phyloP scores from a whole-genome alignment of 805 yeast species.

The Candida sonorensis region DNA sequence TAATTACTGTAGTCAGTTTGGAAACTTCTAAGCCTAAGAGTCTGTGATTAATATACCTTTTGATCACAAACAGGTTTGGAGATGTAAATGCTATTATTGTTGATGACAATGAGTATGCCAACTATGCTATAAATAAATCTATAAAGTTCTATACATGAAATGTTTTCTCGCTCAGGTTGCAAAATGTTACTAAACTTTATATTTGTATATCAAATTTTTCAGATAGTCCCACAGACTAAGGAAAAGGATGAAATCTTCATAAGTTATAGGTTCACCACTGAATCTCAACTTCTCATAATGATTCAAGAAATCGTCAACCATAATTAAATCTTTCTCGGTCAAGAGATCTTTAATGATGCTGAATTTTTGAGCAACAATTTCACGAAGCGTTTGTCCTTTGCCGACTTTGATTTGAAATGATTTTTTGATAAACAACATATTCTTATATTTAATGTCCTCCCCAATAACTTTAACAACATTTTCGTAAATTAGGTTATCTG shows the following conservation, averaged over 20 bases:
- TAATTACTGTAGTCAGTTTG: too few relatives aligned
- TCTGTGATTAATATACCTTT: too few relatives aligned
- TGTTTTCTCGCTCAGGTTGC: too few relatives aligned
- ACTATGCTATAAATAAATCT: too few relatives aligned
- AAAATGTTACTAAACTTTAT: slow-evolving; percentile 6
- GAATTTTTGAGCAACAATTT: slow-evolving; percentile 26
- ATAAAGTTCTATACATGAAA: too few relatives aligned
- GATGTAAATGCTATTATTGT: too few relatives aligned
- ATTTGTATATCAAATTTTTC: slow-evolving; percentile 9
- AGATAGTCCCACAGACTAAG: slow-evolving; percentile 36
- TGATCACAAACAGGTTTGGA: too few relatives aligned
- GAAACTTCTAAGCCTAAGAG: too few relatives aligned
- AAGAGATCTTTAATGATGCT: slow-evolving; percentile 5
- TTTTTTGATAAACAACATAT: slow-evolving; percentile 13
- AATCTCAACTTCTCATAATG: slow-evolving; percentile 65
- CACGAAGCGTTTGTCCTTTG: slow-evolving; percentile 15
- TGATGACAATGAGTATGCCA: too few relatives aligned
- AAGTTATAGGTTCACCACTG: slow-evolving; percentile 53
- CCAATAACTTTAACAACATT: slow-evolving; percentile 55
- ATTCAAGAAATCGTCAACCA: slow-evolving; percentile 31
- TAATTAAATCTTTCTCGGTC: slow-evolving; percentile 5
- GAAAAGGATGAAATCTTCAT: slow-evolving; percentile 53
- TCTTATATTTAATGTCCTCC: slow-evolving; percentile 46
- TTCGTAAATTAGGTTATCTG: slow-evolving; percentile 35
- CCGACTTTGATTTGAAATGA: slow-evolving; percentile 15